These are phyloP conservation scores for Elymus sibiricus DNA, from an alignment of 176 grass and related monocot species.

Conservation along the genomic window DNA sequence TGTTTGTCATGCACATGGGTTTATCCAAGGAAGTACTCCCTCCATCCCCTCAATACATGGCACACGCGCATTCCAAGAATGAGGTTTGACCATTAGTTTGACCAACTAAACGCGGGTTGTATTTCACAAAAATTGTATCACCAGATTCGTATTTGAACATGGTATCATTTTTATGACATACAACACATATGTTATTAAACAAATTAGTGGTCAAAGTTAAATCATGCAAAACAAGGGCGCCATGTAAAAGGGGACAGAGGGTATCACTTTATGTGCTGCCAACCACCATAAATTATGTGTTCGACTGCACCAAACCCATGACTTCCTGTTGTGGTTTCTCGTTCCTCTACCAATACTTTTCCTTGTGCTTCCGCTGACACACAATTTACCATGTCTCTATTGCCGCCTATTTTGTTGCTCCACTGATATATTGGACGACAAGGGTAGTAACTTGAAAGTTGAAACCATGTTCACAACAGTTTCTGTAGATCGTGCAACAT, in stretches of 20 bases:
- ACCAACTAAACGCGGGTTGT: not conserved
- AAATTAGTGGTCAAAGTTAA: not conserved
- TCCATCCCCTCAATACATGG: not conserved
- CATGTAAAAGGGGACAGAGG: not conserved
- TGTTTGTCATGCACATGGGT: not conserved
- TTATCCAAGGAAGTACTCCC: not conserved
- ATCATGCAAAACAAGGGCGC: not conserved
- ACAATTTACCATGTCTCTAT: not conserved
- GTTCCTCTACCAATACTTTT: not conserved
- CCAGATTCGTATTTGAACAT: not conserved
- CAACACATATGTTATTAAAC: not conserved
- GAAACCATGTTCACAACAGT: not conserved
- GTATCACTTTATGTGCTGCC: not conserved
- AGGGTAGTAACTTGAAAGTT: not conserved
- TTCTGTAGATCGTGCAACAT: not conserved
- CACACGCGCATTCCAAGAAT: not conserved
- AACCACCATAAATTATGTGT: not conserved
- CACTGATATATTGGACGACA: not conserved
- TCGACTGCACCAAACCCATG: not conserved
- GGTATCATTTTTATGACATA: not conserved
- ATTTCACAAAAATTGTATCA: not conserved
- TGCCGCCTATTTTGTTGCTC: not conserved
- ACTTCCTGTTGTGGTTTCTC: not conserved
- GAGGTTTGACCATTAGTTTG: not conserved
- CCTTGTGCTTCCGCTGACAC: not conserved